Evolutionary conservation across 768 basidiomycete species (phyloP), one percentile per base, ranked within the genome.

Genomic region (Calocera cornea): DNA sequence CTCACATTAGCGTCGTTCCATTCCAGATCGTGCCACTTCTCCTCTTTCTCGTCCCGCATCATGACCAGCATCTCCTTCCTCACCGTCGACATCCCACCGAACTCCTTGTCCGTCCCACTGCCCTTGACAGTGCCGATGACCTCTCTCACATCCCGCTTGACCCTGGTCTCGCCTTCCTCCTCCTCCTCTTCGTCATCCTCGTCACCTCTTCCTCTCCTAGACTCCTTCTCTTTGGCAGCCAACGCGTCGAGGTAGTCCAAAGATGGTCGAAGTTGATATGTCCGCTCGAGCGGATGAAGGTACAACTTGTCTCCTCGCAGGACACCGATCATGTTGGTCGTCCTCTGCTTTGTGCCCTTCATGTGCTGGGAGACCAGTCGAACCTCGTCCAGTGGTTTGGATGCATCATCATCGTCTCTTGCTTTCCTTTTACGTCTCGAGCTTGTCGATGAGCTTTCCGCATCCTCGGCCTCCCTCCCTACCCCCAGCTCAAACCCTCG

Each of bases 191-290:
- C 24, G 7, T 72, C 71, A 29, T 40, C 34, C 38, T 54, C 67
- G n/a, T 47, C 74, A 47, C 19, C 16, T 19, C 24, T 24, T 19
- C 24, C 24, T 24, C 24, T 47, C 24, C 44, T 7, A 17, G 44
- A 47, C 19, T 47, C 44, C 19, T 47, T 47, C 19, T 47, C 44
- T 24, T 24, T 47, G 5, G 44, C 44, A 34, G 63, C 67, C 66
- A 87, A 74, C 68, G 84, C 76, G 74, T 93, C 92, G 69, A 93
- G 80, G 77, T 93, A 90, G 19, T 88, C 89, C 71, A 92, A 76
- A 1, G 88, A 87, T 10, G 91, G 91, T 50, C 90, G 86, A 70
- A 93, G 81, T 75, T 93, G 92, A 73, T 92, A 88, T 0, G 84
- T 87, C 77, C 90, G 84, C 69, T 78, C 82, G 73, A 93, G 83